These are phyloP conservation scores for Penicillium roqueforti DNA, from an alignment of 495 filamentous ascomycete genomes.

Conservation along the genomic window DNA sequence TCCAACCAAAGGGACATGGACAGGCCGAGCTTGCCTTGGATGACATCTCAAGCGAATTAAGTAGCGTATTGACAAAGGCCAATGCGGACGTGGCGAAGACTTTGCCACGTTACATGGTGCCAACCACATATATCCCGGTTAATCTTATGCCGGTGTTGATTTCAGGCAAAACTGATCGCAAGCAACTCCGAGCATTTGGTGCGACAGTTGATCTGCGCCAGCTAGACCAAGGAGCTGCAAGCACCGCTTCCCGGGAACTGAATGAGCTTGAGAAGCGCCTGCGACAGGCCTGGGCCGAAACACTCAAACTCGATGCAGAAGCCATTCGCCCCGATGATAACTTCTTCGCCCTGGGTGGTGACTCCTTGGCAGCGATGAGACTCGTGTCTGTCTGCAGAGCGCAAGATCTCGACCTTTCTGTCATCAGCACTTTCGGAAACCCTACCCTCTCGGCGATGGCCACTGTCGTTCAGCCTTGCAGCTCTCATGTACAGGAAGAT, in stretches of 20 bases:
- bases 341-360: constrained; percentile 61
- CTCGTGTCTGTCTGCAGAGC: constrained; percentile 36
- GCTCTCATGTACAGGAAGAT: constrained; percentile 13
- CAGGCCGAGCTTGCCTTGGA: constrained; percentile 15
- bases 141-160: constrained; percentile 37
- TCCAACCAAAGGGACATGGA: constrained; percentile 19
- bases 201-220: constrained; percentile 31
- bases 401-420: constrained; percentile 32
- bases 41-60: constrained; percentile 20
- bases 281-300: constrained; percentile 38
- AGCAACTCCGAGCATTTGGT: constrained; percentile 32
- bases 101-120: constrained; percentile 45
- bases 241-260: constrained; percentile 21
- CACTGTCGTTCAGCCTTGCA: constrained; percentile 13
- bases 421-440: constrained; percentile 42
- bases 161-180: constrained; percentile 46
- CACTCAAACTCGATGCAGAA: constrained; percentile 34
- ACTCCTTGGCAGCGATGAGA: constrained; percentile 59
- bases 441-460: constrained; percentile 46
- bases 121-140: constrained; percentile 40
- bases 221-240: constrained; percentile 18
- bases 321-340: constrained; percentile 35
- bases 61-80: constrained; percentile 19
- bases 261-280: constrained; percentile 38
- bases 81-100: constrained; percentile 28